Percentiles rank a stretch among this genome's conserved stretches.
These are phyloP conservation scores for Fusarium camptoceras DNA, from an alignment of 2,329 filamentous ascomycete species.

Conservation along the genomic window DNA sequence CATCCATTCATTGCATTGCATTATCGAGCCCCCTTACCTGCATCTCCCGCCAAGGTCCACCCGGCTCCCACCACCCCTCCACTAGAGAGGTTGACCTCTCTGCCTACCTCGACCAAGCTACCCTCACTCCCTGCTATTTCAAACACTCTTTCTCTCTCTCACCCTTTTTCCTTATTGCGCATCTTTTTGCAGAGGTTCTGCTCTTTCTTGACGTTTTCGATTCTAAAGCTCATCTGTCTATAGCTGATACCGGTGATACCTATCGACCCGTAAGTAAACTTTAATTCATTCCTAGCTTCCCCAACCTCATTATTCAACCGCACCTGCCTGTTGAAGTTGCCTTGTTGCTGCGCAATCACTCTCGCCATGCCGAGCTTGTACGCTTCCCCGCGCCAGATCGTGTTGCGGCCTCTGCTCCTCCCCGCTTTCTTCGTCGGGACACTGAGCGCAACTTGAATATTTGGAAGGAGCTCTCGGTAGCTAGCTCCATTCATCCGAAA, in stretches of 20 bases:
- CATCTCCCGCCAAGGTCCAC: conserved; percentile 61
- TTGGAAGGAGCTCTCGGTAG: conserved; percentile 23
- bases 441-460: conserved; percentile 29
- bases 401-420: conserved; percentile 29
- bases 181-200: conserved; percentile 43
- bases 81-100: conserved; percentile 41
- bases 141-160: conserved; percentile 46
- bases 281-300: conserved; percentile 25
- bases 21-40: conserved; percentile 57
- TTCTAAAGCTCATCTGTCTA: conserved; percentile 54
- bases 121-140: conserved; percentile 50
- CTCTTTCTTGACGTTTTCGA: conserved; percentile 40
- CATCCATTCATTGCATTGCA: conserved; percentile 46
- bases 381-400: conserved; percentile 39
- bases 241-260: conserved; percentile 70
- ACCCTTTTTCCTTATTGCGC: conserved; percentile 42
- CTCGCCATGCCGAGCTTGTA: conserved; percentile 33
- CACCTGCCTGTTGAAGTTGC: conserved; percentile 9
- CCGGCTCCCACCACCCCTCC: conserved; percentile 55
- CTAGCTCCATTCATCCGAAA: conserved; percentile 42
- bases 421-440: conserved; percentile 33
- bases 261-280: conserved; percentile 68
- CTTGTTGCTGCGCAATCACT: conserved; percentile 30
- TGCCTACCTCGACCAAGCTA: conserved; percentile 44
- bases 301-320: conserved; percentile 17